These are phyloP conservation scores for Malassezia sp. DNA, from an alignment of 1,284 basidiomycete genomes.

Conservation along the genomic window DNA sequence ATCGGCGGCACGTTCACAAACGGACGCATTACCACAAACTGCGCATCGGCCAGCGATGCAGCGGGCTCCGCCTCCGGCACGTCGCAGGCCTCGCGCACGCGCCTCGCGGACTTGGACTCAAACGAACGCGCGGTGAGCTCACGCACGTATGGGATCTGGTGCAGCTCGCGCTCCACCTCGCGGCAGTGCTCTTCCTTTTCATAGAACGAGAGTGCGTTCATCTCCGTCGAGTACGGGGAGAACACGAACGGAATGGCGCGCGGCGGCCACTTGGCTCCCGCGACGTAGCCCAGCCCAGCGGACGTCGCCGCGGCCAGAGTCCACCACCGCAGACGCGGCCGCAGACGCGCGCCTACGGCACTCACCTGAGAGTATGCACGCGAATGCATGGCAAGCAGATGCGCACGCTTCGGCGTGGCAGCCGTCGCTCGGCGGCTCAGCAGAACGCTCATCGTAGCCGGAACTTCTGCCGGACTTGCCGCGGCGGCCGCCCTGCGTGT, in stretches of 20 bases:
- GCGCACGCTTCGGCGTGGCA: too few species aligned
- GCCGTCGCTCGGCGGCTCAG: too few species aligned
- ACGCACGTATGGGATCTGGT: constrained; percentile 53
- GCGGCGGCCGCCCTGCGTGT: too few species aligned
- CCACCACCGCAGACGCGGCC: too few species aligned
- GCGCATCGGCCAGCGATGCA: constrained; percentile 19
- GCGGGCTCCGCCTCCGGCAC: constrained; percentile 14
- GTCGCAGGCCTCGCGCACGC: constrained; percentile 18
- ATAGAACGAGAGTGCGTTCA: not conserved
- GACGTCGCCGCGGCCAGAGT: not conserved
- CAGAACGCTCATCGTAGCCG: too few species aligned
- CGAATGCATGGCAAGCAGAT: too few species aligned
- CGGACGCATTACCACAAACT: constrained; percentile 53
- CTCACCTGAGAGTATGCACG: too few species aligned
- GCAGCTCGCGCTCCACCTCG: constrained; percentile 48
- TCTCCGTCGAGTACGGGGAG: constrained; percentile 4
- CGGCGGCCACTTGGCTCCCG: constrained; percentile 12
- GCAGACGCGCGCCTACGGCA: too few species aligned
- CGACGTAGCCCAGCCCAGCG: constrained; percentile 4
- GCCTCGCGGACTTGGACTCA: constrained; percentile 16
- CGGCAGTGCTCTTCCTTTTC: not conserved
- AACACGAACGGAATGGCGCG: constrained; percentile 11
- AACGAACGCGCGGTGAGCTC: constrained; percentile 17
- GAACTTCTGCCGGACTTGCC: too few species aligned
- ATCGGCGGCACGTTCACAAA: constrained; percentile 61